Conservation (phyloP, 176 grass and related monocot genomes). For the Phoenix roebelenii region DNA sequence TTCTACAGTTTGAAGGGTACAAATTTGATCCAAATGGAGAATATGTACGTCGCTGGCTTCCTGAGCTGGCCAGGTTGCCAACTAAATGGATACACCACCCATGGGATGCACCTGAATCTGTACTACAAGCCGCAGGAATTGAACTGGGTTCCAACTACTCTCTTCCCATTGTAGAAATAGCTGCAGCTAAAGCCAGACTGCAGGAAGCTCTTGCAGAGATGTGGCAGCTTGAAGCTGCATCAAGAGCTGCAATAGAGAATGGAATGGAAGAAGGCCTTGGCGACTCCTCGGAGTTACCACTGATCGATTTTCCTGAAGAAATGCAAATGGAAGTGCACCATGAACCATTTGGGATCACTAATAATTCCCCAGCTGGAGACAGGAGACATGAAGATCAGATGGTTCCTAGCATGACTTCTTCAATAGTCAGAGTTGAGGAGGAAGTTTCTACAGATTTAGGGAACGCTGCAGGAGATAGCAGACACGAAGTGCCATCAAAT, state of each 20-base stretch:
- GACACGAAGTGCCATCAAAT: conserved; percentile 52
- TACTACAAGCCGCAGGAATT: conserved; percentile 83
- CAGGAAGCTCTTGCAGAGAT: conserved; percentile 81
- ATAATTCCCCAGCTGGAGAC: conserved; percentile 26
- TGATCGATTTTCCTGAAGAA: conserved; percentile 56
- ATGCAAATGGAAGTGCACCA: conserved; percentile 56
- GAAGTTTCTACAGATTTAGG: conserved; percentile 48
- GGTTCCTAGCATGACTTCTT: conserved; percentile 85
- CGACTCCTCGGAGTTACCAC: conserved; percentile 68
- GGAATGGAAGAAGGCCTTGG: conserved; percentile 92
- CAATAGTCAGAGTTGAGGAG: conserved; percentile 46
- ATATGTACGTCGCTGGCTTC: conserved; percentile 89
- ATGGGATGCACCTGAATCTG: conserved; percentile 70
- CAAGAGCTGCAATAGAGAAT: conserved; percentile 59
- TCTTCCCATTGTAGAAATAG: conserved; percentile 66
- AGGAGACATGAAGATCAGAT: conserved; percentile 67
- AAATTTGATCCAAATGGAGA: conserved; percentile 84
- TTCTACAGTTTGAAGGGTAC: conserved; percentile 84
- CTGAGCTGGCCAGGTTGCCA: conserved; percentile 85
- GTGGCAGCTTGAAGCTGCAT: conserved; percentile 89
- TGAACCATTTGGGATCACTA: conserved; percentile 19
- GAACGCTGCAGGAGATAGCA: conserved; percentile 33
- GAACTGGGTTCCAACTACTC: conserved; percentile 96
- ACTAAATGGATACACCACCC: conserved; percentile 99
- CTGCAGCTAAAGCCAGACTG: conserved; percentile 63